phyloP scores from a whole-genome alignment of 1,139 yeast genomes.

The Suhomyces guaymorum region DNA sequence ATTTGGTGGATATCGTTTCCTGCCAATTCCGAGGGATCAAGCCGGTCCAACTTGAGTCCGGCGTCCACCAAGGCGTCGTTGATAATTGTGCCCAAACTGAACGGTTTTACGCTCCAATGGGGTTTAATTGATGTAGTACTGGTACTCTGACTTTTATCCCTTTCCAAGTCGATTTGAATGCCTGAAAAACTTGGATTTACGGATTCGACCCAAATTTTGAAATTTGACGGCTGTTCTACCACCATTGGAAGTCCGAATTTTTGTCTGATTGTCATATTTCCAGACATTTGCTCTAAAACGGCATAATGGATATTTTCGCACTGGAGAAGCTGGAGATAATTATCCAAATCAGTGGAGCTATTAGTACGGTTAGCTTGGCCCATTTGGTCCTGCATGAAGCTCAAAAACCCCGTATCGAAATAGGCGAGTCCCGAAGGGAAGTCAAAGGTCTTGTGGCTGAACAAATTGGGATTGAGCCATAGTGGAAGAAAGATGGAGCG shows the following conservation, averaged over 20 bases:
- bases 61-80: constrained; percentile 25
- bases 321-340: constrained; percentile 20
- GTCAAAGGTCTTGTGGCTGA: constrained; percentile 21
- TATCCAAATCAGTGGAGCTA: constrained; percentile 11
- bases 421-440: constrained; percentile 30
- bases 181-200: constrained; percentile 35
- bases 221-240: constrained; percentile 16
- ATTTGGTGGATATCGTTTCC: constrained; percentile 22
- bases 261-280: constrained; percentile 23
- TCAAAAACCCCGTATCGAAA: constrained; percentile 26
- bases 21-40: constrained; percentile 16
- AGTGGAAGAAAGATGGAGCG: constrained; percentile 30
- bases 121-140: constrained; percentile 6
- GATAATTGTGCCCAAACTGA: constrained; percentile 23
- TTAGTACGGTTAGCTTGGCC: constrained; percentile 12
- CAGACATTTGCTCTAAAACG: constrained; percentile 31
- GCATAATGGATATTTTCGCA: constrained; percentile 28
- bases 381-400: constrained; percentile 20
- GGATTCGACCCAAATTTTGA: constrained; percentile 33
- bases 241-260: constrained; percentile 34
- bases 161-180: constrained; percentile 22
- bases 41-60: constrained; percentile 29
- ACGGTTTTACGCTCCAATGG: constrained; percentile 32
- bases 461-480: constrained; percentile 33
- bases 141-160: constrained; percentile 5